These are phyloP conservation scores for Quercus rubra DNA, from an alignment of 306 rosid genomes.

Conservation along the genomic window DNA sequence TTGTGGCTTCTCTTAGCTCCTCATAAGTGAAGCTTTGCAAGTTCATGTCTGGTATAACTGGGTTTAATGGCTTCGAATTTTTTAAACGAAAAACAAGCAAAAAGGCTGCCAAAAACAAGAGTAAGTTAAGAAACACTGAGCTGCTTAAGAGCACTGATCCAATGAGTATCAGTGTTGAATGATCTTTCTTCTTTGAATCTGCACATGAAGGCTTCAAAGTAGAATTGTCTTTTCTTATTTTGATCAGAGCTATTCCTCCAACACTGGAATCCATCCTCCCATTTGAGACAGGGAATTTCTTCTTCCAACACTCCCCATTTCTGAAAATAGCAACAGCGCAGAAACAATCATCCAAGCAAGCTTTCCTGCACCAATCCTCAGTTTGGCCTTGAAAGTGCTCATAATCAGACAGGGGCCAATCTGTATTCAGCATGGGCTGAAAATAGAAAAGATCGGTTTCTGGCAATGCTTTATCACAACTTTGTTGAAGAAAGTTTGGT, in stretches of 20 bases:
- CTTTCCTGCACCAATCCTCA: conserved; percentile 33
- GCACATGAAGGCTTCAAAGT: not conserved
- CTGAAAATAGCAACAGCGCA: conserved; percentile 23
- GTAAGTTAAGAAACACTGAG: conserved; percentile 10
- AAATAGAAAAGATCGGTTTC: conserved; percentile 11
- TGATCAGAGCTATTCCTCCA: conserved; percentile 26
- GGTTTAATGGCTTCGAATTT: not conserved
- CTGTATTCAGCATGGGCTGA: not conserved
- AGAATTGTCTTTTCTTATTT: conserved; percentile 16
- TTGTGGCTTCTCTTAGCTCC: conserved; percentile 22
- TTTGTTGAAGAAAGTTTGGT: conserved; percentile 24
- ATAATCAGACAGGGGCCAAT: conserved; percentile 20
- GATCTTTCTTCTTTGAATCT: not conserved
- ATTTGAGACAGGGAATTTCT: conserved; percentile 22
- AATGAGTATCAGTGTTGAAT: conserved; percentile 5
- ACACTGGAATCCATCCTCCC: not conserved
- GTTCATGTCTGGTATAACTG: not conserved
- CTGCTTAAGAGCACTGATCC: conserved; percentile 26
- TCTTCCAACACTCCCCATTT: conserved; percentile 19
- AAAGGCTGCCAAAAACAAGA: not conserved
- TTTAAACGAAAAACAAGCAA: not conserved
- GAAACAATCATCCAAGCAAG: conserved; percentile 35
- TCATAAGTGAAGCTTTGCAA: conserved; percentile 18
- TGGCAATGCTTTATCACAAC: conserved; percentile 20
- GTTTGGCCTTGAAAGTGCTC: not conserved